A percentile compares a stretch with the other conserved stretches of the same genome.
phyloP scores from a whole-genome alignment of 2,329 filamentous ascomycete genomes.

The Calonectria pseudoreteaudii region DNA sequence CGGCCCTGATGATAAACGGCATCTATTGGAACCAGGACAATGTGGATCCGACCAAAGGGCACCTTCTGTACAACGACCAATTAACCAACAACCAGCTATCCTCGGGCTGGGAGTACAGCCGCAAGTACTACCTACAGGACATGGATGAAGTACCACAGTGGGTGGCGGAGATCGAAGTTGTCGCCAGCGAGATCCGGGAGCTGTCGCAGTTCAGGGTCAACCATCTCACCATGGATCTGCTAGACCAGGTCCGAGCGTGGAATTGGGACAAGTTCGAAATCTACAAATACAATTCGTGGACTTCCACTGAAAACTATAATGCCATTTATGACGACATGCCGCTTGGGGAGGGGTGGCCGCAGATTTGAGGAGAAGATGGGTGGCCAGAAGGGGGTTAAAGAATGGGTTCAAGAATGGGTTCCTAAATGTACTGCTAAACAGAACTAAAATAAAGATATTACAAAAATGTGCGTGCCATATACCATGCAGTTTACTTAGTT shows the following conservation, averaged over 20 bases:
- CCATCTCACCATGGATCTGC: neutral
- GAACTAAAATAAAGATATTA: neutral
- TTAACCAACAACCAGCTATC: neutral
- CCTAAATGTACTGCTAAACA: neutral
- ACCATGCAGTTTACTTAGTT: neutral
- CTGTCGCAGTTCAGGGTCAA: neutral
- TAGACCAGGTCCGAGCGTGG: neutral
- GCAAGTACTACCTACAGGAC: neutral
- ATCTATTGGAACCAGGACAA: neutral
- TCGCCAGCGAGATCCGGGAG: neutral
- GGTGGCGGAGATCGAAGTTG: neutral
- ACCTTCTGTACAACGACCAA: neutral
- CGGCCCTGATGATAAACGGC: neutral
- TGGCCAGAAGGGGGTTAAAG: too few relatives aligned
- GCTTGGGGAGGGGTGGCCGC: neutral
- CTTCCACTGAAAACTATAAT: neutral
- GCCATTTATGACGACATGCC: neutral
- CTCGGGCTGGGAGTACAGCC: neutral
- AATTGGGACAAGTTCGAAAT: neutral
- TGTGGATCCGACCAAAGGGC: neutral
- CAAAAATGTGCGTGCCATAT: neutral
- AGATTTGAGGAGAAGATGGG: neutral
- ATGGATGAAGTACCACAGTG: neutral
- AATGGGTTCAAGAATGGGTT: neutral
- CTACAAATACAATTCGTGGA: neutral